These are phyloP conservation scores for Trametes meyenii DNA, from an alignment of 768 basidiomycete species.

Conservation along the genomic window DNA sequence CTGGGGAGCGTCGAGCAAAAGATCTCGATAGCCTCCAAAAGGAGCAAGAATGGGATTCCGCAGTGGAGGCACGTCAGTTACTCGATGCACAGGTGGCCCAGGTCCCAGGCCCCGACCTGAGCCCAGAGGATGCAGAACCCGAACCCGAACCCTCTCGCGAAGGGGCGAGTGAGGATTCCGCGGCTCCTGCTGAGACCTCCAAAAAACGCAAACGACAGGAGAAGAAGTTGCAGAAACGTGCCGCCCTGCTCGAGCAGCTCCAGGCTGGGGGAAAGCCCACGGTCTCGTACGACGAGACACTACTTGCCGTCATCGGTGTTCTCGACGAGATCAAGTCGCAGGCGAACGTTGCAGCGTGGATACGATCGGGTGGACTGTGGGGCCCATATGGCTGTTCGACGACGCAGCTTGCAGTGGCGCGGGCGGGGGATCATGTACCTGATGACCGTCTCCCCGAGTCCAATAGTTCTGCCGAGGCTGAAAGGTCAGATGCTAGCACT, in stretches of 20 bases:
- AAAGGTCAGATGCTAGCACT: neutral
- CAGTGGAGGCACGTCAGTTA: slow-evolving; percentile 24
- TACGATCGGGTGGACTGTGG: slow-evolving; percentile 57
- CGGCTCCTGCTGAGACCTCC: neutral
- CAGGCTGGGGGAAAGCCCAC: slow-evolving; percentile 14
- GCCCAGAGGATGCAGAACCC: neutral
- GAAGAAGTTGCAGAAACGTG: slow-evolving; percentile 22
- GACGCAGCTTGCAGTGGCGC: neutral
- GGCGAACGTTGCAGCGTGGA: slow-evolving; percentile 70
- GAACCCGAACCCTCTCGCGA: neutral
- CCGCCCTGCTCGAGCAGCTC: slow-evolving; percentile 17
- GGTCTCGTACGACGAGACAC: slow-evolving; percentile 50
- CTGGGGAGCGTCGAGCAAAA: slow-evolving; percentile 42
- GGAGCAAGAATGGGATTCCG: slow-evolving; percentile 21
- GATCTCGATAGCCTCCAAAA: slow-evolving; percentile 39
- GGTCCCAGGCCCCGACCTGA: neutral
- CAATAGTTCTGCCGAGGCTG: neutral
- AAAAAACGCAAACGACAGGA: slow-evolving; percentile 33
- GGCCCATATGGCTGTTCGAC: slow-evolving; percentile 16
- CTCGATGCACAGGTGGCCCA: slow-evolving; percentile 23
- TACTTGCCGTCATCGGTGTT: slow-evolving; percentile 70
- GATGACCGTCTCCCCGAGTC: neutral
- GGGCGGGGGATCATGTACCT: neutral
- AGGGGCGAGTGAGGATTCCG: neutral
- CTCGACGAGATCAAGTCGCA: slow-evolving; percentile 61